Evolutionary conservation across 1,139 yeast genomes (phyloP).

Genomic region (Yamadazyma triangularis): DNA sequence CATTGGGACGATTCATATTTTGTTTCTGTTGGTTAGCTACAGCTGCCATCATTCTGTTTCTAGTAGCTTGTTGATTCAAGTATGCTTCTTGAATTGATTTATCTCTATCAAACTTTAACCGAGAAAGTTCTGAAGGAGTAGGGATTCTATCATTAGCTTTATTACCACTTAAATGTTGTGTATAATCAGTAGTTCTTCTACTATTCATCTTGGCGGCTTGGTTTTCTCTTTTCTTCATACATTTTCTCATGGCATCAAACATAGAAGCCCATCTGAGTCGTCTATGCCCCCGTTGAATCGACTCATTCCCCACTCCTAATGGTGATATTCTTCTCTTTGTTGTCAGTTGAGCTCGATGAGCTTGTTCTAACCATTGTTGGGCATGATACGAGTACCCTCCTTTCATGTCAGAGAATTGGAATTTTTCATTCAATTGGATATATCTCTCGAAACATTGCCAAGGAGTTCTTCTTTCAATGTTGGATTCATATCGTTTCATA

Average conservation of each 20-base stretch:
- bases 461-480: conserved; percentile 91
- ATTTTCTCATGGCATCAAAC: conserved; percentile 92
- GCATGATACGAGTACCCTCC: conserved; percentile 84
- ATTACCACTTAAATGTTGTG: conserved; percentile 9
- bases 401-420: conserved; percentile 79
- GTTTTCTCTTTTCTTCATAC: conserved; percentile 80
- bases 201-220: conserved; percentile 33
- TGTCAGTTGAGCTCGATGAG: conserved; percentile 81
- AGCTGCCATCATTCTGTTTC: conserved; percentile 16
- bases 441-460: conserved; percentile 99
- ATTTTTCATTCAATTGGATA: conserved; percentile 85
- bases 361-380: conserved; percentile 88
- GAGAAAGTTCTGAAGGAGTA: conserved; percentile 78
- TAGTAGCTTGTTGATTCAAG: conserved; percentile 41
- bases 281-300: conserved; percentile 88
- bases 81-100: conserved; percentile 75
- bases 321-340: conserved; percentile 88
- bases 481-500: conserved; percentile 65
- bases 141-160: conserved; percentile 46
- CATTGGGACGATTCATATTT: conserved; percentile 6
- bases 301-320: conserved; percentile 84
- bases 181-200: conserved; percentile 20
- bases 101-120: conserved; percentile 79
- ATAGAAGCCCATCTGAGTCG: conserved; percentile 88
- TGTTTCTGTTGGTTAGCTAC: conserved; percentile 15